Evolutionary conservation across 225 moss, liverwort and hornwort species (phyloP).

Genomic region (Marchantia paleacea): DNA sequence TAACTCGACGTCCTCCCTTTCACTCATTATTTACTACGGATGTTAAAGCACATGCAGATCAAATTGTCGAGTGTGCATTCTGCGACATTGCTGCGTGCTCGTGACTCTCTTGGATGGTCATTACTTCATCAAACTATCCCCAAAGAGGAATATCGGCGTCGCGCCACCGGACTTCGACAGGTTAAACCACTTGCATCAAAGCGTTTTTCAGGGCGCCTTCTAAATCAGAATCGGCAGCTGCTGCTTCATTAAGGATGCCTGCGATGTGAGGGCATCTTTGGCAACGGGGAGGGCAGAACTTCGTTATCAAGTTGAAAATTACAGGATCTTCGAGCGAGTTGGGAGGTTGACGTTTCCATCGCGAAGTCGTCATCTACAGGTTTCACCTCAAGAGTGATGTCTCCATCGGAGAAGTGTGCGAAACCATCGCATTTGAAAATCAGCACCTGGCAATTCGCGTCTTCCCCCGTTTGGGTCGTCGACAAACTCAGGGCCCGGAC

Average conservation of each 20-base stretch:
- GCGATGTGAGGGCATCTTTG: not conserved
- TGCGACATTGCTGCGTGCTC: too few relatives aligned
- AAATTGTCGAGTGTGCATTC: too few relatives aligned
- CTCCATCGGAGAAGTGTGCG: not conserved
- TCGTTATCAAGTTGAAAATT: not conserved
- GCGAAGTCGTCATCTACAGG: not conserved
- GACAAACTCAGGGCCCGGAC: not conserved
- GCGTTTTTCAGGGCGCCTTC: not conserved
- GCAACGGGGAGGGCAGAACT: not conserved
- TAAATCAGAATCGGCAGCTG: not conserved
- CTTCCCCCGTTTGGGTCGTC: too few relatives aligned
- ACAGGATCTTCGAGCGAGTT: constrained; percentile 2
- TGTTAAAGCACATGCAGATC: too few relatives aligned
- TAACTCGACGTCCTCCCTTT: too few relatives aligned
- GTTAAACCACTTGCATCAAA: too few relatives aligned
- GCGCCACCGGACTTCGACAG: too few relatives aligned
- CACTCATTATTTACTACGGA: too few relatives aligned
- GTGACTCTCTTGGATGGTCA: too few relatives aligned
- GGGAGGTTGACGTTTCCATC: not conserved
- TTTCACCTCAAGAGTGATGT: not conserved
- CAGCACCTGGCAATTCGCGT: not conserved
- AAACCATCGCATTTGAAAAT: not conserved
- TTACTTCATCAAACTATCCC: too few relatives aligned
- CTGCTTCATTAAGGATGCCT: not conserved
- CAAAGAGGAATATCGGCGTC: too few relatives aligned